phyloP scores from a whole-genome alignment of 2,329 filamentous ascomycete genomes.

The Neopestalotiopsis sp. region DNA sequence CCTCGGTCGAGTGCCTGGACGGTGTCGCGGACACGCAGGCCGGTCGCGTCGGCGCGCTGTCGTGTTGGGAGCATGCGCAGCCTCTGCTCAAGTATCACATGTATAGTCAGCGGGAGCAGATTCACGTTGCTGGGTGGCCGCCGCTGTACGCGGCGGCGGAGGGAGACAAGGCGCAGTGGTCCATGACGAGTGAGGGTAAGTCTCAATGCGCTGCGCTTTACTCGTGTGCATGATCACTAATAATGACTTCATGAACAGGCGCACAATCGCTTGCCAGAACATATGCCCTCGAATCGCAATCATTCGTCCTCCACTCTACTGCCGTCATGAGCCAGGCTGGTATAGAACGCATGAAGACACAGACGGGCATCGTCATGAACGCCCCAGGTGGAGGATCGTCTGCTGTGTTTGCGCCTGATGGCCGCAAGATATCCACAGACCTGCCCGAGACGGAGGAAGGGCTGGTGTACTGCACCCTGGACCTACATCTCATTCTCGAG shows the following conservation, averaged over 20 bases:
- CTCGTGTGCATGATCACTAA: not conserved
- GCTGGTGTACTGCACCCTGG: constrained; percentile 53
- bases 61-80: constrained; percentile 58
- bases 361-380: constrained; percentile 45
- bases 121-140: constrained; percentile 57
- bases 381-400: constrained; percentile 35
- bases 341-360: constrained; percentile 49
- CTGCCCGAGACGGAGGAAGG: constrained; percentile 34
- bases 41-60: constrained; percentile 40
- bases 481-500: constrained; percentile 45
- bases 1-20: constrained; percentile 38
- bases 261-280: constrained; percentile 50
- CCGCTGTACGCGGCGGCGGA: constrained; percentile 28
- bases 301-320: constrained; percentile 60
- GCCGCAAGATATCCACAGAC: constrained; percentile 45
- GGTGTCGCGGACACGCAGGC: constrained; percentile 43
- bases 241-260: not conserved
- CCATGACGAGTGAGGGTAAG: constrained; percentile 40
- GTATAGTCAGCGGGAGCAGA: constrained; percentile 46
- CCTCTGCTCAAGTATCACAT: constrained; percentile 54
- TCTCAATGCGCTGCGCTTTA: not conserved
- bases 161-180: constrained; percentile 28
- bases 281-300: constrained; percentile 60
- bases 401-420: constrained; percentile 54
- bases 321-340: constrained; percentile 51